These are phyloP conservation scores for Hygrocybe punicea DNA, from an alignment of 768 basidiomycete genomes.

Conservation along the genomic window DNA sequence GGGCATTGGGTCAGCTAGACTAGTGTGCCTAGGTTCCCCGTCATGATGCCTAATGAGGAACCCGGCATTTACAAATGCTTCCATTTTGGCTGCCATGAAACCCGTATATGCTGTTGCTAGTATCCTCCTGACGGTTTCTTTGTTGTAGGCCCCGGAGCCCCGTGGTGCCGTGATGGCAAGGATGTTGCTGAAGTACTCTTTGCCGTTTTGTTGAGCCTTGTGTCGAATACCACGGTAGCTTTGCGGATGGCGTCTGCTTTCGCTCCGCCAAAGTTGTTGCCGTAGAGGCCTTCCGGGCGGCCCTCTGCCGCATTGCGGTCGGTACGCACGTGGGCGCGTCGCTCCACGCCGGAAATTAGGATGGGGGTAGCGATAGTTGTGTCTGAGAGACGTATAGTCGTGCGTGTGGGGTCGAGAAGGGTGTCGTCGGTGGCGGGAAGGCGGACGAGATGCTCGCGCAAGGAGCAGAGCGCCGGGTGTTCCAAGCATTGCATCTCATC, in stretches of 20 bases:
- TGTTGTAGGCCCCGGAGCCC: neutral
- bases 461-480: neutral
- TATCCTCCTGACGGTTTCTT: neutral
- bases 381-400: neutral
- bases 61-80: neutral
- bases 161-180: neutral
- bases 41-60: neutral
- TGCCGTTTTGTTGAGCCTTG: neutral
- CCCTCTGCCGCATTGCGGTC: neutral
- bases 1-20: neutral
- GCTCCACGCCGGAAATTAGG: conserved; percentile 1
- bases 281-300: conserved; percentile 1
- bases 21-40: neutral
- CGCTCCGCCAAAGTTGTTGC: neutral
- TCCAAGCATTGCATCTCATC: conserved; percentile 3
- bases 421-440: neutral
- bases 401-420: neutral
- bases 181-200: neutral
- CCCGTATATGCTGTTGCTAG: conserved; percentile 1
- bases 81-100: neutral
- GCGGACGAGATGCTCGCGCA: neutral
- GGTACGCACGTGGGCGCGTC: neutral
- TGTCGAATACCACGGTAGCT: neutral
- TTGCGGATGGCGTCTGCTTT: neutral
- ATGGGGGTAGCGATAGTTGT: neutral